A percentile compares a stretch with the other conserved stretches of the same genome.
These are phyloP conservation scores for Diutina siamensis DNA, from an alignment of 1,139 yeast species.

Conservation along the genomic window DNA sequence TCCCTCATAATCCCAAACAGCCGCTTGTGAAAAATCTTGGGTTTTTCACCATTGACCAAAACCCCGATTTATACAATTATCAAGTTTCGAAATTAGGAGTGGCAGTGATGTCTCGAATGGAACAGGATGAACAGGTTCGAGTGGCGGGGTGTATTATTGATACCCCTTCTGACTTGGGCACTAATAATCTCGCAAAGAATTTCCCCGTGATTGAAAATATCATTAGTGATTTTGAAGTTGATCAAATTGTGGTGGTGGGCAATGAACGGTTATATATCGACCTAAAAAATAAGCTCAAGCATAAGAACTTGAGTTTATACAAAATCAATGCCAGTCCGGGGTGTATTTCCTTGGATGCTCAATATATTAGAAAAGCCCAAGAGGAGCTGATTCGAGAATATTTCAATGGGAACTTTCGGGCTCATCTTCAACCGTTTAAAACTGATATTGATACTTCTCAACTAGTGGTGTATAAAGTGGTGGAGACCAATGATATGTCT, in stretches of 20 bases:
- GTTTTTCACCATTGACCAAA: slow-evolving; percentile 45
- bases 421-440: slow-evolving; percentile 63
- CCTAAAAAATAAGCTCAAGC: slow-evolving; percentile 41
- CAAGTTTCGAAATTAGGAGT: slow-evolving; percentile 47
- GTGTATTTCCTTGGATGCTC: slow-evolving; percentile 59
- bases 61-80: slow-evolving; percentile 48
- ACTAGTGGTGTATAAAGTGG: slow-evolving; percentile 27
- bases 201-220: slow-evolving; percentile 46
- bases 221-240: slow-evolving; percentile 50
- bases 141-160: slow-evolving; percentile 65
- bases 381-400: slow-evolving; percentile 74
- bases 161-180: slow-evolving; percentile 46
- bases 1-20: slow-evolving; percentile 72
- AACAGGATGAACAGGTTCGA: slow-evolving; percentile 40
- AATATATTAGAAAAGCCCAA: slow-evolving; percentile 57
- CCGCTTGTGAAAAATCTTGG: slow-evolving; percentile 82
- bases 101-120: slow-evolving; percentile 45
- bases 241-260: slow-evolving; percentile 47
- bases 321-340: slow-evolving; percentile 69
- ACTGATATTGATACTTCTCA: slow-evolving; percentile 30
- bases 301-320: slow-evolving; percentile 31
- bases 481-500: slow-evolving; percentile 25
- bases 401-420: slow-evolving; percentile 67
- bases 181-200: background rate
- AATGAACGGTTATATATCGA: slow-evolving; percentile 58